Percentiles rank a stretch among this genome's conserved stretches.
Conservation (phyloP, 352 stramenopile genomes). For the Globisporangium spinosum region DNA sequence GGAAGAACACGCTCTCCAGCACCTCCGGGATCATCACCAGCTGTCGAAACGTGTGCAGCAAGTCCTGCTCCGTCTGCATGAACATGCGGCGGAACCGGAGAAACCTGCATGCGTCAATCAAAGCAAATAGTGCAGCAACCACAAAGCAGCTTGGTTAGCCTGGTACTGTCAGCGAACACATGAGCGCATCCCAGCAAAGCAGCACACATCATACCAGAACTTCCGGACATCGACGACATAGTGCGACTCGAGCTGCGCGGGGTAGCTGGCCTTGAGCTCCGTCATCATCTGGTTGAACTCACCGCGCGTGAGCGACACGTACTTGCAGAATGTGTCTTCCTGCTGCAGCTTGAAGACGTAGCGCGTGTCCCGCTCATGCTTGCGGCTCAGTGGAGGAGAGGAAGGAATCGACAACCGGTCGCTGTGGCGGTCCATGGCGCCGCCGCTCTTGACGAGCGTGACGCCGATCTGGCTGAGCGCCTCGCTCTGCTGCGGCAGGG, state of each 20-base stretch:
- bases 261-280: conserved; percentile 19
- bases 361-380: background rate
- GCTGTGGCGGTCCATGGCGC: background rate
- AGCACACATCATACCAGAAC: conserved; percentile 16
- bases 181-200: background rate
- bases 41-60: conserved; percentile 27
- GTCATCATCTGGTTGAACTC: conserved; percentile 21
- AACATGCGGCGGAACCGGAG: conserved; percentile 18
- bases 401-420: background rate
- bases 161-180: background rate
- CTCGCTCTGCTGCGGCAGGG: conserved; percentile 8
- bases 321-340: conserved; percentile 16
- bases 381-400: background rate
- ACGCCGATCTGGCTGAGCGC: conserved; percentile 18
- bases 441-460: conserved; percentile 11
- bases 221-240: conserved; percentile 25
- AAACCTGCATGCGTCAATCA: conserved; percentile 13
- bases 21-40: conserved; percentile 27
- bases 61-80: conserved; percentile 19
- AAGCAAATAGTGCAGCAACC: background rate
- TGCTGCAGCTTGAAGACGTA: conserved; percentile 20
- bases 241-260: conserved; percentile 21
- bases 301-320: conserved; percentile 16
- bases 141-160: background rate
- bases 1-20: conserved; percentile 24